Percentiles rank a stretch among this genome's conserved stretches.
Evolutionary conservation across 2,329 filamentous ascomycete species (phyloP).

Genomic region (Rutstroemia sp.): DNA sequence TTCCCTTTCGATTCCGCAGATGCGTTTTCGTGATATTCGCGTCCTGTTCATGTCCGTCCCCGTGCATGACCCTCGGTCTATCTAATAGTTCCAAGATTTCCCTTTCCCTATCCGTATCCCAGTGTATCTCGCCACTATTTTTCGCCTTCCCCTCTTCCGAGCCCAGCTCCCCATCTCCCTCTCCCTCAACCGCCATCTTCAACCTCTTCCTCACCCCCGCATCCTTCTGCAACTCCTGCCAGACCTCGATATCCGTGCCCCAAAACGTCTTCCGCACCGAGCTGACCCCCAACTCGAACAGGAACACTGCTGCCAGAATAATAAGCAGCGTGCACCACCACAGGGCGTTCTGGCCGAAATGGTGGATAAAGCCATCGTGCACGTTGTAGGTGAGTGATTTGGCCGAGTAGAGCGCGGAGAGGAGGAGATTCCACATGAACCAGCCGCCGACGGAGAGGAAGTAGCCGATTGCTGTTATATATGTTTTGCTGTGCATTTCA

Average conservation of each 20-base stretch:
- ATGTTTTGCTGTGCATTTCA: slow-evolving; percentile 73
- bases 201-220: slow-evolving; percentile 30
- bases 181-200: slow-evolving; percentile 46
- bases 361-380: slow-evolving; percentile 55
- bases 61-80: slow-evolving; percentile 18
- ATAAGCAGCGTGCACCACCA: slow-evolving; percentile 76
- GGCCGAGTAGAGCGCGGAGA: slow-evolving; percentile 51
- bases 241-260: slow-evolving; percentile 73
- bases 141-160: slow-evolving; percentile 9
- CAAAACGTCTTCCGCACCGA: slow-evolving; percentile 62
- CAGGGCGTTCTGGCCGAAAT: slow-evolving; percentile 60
- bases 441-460: slow-evolving; percentile 60
- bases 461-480: slow-evolving; percentile 53
- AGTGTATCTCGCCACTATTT: slow-evolving; percentile 33
- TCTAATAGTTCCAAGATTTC: slow-evolving; percentile 47
- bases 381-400: slow-evolving; percentile 66
- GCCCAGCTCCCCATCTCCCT: slow-evolving; percentile 24
- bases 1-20: not conserved
- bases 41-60: not conserved
- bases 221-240: slow-evolving; percentile 78
- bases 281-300: slow-evolving; percentile 64
- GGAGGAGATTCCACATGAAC: slow-evolving; percentile 83
- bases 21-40: not conserved
- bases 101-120: slow-evolving; percentile 36
- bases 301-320: slow-evolving; percentile 52